These are phyloP conservation scores for Capronia americana DNA, from an alignment of 2,329 filamentous ascomycete genomes.

Conservation along the genomic window DNA sequence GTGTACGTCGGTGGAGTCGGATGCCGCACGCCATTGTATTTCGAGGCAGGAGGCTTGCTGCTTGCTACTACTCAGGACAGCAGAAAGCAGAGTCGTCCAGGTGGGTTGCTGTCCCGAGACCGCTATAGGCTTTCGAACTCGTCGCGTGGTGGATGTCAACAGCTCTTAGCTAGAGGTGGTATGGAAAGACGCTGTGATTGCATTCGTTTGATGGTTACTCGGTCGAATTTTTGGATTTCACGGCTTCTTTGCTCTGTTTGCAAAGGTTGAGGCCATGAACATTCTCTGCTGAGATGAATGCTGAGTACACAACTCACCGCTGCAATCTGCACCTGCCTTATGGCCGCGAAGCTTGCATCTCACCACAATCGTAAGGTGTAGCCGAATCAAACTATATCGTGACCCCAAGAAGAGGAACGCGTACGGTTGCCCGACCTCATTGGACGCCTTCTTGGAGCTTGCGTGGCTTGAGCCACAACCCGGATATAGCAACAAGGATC, in stretches of 20 bases:
- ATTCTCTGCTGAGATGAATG: neutral
- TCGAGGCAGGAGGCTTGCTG: neutral
- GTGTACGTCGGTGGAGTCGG: conserved; percentile 15
- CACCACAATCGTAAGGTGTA: neutral
- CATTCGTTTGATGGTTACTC: neutral
- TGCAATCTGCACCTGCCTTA: neutral
- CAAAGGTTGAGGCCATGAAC: neutral
- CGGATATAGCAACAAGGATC: neutral
- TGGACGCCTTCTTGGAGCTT: conserved; percentile 11
- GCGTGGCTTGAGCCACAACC: conserved; percentile 19
- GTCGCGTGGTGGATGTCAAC: neutral
- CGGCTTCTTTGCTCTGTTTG: neutral
- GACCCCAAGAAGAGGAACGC: neutral
- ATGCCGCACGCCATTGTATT: conserved; percentile 12
- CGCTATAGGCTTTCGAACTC: neutral
- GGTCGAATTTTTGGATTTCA: neutral
- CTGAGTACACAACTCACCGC: neutral
- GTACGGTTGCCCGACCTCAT: neutral
- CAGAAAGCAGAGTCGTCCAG: neutral
- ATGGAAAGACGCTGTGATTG: neutral
- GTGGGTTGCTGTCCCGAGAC: neutral
- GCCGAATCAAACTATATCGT: neutral
- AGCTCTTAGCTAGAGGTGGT: neutral
- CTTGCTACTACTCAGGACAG: neutral
- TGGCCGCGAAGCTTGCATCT: neutral